phyloP scores from a whole-genome alignment of 176 grass and related monocot genomes.

The Triticum timopheevii region DNA sequence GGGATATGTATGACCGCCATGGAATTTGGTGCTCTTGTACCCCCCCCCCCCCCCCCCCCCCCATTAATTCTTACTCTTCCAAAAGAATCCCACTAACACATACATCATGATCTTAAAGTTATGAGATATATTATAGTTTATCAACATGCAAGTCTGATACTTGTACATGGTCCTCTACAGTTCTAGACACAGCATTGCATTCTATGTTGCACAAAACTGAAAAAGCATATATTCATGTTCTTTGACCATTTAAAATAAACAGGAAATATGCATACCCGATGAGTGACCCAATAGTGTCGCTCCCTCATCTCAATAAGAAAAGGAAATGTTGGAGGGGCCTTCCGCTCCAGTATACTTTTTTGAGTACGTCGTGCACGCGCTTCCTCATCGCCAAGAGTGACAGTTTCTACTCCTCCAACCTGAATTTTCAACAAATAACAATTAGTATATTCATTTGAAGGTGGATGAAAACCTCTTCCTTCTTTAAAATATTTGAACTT shows the following conservation, averaged over 20 bases:
- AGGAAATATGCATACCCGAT: slow-evolving; percentile 59
- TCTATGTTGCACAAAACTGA: slow-evolving; percentile 9
- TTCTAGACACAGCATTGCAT: background rate
- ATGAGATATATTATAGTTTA: background rate
- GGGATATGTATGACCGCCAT: background rate
- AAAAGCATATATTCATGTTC: background rate
- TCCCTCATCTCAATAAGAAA: slow-evolving; percentile 99
- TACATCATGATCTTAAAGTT: background rate
- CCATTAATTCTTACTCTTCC: background rate
- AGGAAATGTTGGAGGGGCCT: slow-evolving; percentile 87
- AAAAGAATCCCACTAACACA: background rate
- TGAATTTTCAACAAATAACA: slow-evolving; percentile 36
- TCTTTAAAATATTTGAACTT: slow-evolving; percentile 21
- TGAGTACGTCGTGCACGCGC: slow-evolving; percentile 86
- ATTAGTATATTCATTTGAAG: slow-evolving; percentile 10
- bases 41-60: too few species aligned
- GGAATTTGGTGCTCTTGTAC: background rate
- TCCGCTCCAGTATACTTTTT: slow-evolving; percentile 92
- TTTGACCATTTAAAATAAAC: slow-evolving; percentile 7
- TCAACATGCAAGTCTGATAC: background rate
- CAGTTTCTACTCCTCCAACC: slow-evolving; percentile 95
- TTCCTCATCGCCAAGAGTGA: slow-evolving; percentile 91
- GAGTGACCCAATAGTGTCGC: slow-evolving; percentile 82
- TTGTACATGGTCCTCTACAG: background rate
- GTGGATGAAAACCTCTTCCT: background rate